Evolutionary conservation across 2,329 filamentous ascomycete genomes (phyloP), one percentile per base, ranked within the genome.

Genomic region (Nigrospora osmanthi): DNA sequence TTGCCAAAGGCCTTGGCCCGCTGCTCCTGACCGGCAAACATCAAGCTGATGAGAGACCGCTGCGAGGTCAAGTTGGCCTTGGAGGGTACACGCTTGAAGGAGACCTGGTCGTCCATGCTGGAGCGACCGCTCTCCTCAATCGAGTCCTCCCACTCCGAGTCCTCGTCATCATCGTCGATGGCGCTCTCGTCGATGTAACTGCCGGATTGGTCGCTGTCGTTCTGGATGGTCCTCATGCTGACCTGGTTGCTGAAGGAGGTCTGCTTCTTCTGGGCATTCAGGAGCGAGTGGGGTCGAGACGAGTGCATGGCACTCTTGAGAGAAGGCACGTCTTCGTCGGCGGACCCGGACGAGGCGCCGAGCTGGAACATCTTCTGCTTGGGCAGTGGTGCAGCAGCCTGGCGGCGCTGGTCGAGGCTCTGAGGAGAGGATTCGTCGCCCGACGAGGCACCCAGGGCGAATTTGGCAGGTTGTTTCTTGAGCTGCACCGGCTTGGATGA

Each of bases 51-150:
- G 35, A 97, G 78, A 2, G 91, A 97, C 42, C 86, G 84, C 40
- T 87, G 82, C 1, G 91, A 95, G 3, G 86, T 84, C 23, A 97
- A 73, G 58, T 95, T 88, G 9, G 83, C 81, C 62, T 83, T 83
- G 35, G 90, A 96, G 63, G 95, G 88, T 40, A 97, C 89, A 10
- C 93, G 85, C 64, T 90, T 83, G 75, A 98, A 98, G 56, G 89
- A 74, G 16, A 80, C 77, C 58, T 80, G 83, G 49, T 93, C 85
- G 49, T 93, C 87, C 42, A 89, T 76, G 60, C 87, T 94, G 1
- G 87, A 87, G 54, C 87, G 85, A 46, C 83, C 86, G 60, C 86
- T 93, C 54, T 94, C 87, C 49, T 87, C 86, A 17, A 87, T 80
- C 0, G 84, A 88, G 57, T 78, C 72, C 57, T 84, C 74, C 71